Evolutionary conservation across 495 filamentous ascomycete species (phyloP).

Genomic region (Penicillium coprophilum): DNA sequence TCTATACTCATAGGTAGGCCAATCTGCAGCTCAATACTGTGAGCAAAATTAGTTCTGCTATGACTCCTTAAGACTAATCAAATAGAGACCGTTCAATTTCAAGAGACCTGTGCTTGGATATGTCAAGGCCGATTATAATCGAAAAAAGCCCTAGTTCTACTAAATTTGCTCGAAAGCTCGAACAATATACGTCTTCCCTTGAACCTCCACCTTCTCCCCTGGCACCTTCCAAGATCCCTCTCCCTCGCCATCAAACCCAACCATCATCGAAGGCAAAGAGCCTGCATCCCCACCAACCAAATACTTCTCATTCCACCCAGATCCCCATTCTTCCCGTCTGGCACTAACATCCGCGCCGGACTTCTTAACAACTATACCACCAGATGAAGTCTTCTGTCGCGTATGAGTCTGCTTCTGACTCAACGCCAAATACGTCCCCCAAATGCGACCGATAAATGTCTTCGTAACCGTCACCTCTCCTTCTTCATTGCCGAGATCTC

Average conservation of each 20-base stretch:
- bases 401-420: conserved; percentile 31
- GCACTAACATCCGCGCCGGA: conserved; percentile 37
- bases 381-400: conserved; percentile 15
- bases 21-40: too few species aligned
- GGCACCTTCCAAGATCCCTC: conserved; percentile 19
- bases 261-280: conserved; percentile 29
- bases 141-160: not conserved
- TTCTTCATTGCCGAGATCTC: conserved; percentile 15
- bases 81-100: too few species aligned
- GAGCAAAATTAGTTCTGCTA: too few species aligned
- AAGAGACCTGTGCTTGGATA: not conserved
- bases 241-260: conserved; percentile 22
- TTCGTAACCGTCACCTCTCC: conserved; percentile 29
- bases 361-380: conserved; percentile 24
- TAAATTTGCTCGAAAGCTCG: conserved; percentile 37
- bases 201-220: conserved; percentile 27
- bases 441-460: conserved; percentile 40
- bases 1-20: too few species aligned
- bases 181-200: conserved; percentile 33
- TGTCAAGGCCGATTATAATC: not conserved
- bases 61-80: too few species aligned
- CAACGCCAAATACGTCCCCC: conserved; percentile 40
- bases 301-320: conserved; percentile 32
- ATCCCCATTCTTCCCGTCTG: conserved; percentile 38
- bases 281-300: conserved; percentile 23